Conservation (phyloP, 1,284 basidiomycete genomes). For the Laetiporus sulphureus region DNA sequence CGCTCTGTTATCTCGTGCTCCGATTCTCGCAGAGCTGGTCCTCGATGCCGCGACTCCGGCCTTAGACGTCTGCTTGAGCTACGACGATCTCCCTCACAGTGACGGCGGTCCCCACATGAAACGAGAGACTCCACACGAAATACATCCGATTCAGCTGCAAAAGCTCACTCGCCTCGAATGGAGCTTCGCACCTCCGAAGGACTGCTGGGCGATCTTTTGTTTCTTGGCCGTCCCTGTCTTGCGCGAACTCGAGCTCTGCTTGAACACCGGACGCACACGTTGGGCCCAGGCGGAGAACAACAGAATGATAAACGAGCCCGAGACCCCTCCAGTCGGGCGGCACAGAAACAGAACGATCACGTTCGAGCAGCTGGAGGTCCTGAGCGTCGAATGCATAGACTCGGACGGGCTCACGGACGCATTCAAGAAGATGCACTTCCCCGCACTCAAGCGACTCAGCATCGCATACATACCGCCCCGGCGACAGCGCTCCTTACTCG, state of each 20-base stretch:
- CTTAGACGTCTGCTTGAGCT: constrained; percentile 5
- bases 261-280: constrained; percentile 4
- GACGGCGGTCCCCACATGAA: not conserved
- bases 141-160: not conserved
- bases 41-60: constrained; percentile 7
- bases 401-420: constrained; percentile 7
- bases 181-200: constrained; percentile 10
- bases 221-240: constrained; percentile 9
- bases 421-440: constrained; percentile 10
- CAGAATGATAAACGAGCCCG: not conserved
- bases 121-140: not conserved
- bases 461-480: constrained; percentile 7
- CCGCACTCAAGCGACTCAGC: constrained; percentile 7
- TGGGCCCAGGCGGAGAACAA: not conserved
- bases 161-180: constrained; percentile 9
- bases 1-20: constrained; percentile 6
- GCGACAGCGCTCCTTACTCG: not conserved
- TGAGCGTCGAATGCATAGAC: constrained; percentile 10
- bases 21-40: constrained; percentile 3
- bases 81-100: not conserved
- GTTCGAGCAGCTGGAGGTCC: constrained; percentile 8
- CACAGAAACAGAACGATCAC: not conserved
- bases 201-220: constrained; percentile 11
- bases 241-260: constrained; percentile 5
- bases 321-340: constrained; percentile 3